These are phyloP conservation scores for Paramecium tetraurelia DNA, from an alignment of 73 alveolate species.

Conservation along the genomic window DNA sequence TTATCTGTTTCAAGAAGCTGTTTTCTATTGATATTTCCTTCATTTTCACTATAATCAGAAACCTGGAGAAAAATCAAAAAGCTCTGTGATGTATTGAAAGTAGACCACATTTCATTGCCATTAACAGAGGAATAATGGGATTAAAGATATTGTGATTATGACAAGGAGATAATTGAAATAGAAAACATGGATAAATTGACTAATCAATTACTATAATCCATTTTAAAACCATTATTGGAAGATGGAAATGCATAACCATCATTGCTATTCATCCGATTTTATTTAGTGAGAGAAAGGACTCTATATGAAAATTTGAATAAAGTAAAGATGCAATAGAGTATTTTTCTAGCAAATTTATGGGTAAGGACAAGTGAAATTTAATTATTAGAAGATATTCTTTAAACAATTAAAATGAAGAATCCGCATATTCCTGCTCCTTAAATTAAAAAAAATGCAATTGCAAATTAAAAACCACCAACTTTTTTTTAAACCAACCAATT, in stretches of 20 bases:
- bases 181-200: slow-evolving; percentile 63
- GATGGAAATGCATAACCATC: slow-evolving; percentile 41
- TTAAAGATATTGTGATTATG: slow-evolving; percentile 62
- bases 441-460: slow-evolving; percentile 67
- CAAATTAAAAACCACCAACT: slow-evolving; percentile 79
- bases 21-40: slow-evolving; percentile 78
- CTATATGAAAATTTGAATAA: slow-evolving; percentile 68
- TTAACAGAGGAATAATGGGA: slow-evolving; percentile 54
- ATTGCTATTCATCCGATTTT: slow-evolving; percentile 56
- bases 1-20: slow-evolving; percentile 69
- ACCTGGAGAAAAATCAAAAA: slow-evolving; percentile 75
- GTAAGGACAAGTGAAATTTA: slow-evolving; percentile 58
- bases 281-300: slow-evolving; percentile 69
- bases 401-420: slow-evolving; percentile 52
- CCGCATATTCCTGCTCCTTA: slow-evolving; percentile 68
- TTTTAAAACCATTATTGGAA: slow-evolving; percentile 37
- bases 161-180: slow-evolving; percentile 65
- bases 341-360: slow-evolving; percentile 71
- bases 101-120: slow-evolving; percentile 54
- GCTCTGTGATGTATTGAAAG: slow-evolving; percentile 83
- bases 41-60: slow-evolving; percentile 70
- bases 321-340: slow-evolving; percentile 60
- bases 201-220: slow-evolving; percentile 59
- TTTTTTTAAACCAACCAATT: slow-evolving; percentile 89
- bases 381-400: slow-evolving; percentile 36